Evolutionary conservation across 306 rosid genomes (phyloP).

Genomic region (Medicago arabica): DNA sequence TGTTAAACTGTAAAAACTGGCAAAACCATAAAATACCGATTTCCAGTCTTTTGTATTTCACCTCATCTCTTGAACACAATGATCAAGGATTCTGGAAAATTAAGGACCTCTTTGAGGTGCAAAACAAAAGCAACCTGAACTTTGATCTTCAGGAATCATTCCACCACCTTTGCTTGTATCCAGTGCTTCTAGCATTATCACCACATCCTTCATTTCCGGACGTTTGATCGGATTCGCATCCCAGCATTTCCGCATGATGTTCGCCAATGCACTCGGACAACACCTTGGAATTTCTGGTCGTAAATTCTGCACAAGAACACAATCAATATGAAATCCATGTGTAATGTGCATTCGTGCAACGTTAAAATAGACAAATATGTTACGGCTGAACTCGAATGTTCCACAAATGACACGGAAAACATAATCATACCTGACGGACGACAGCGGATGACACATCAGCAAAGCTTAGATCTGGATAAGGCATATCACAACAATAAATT

Average conservation of each 20-base stretch:
- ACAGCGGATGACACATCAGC: conserved; percentile 78
- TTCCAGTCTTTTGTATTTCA: conserved; percentile 38
- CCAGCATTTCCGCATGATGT: conserved; percentile 81
- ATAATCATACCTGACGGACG: conserved; percentile 64
- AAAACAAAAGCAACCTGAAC: conserved; percentile 70
- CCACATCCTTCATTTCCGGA: conserved; percentile 83
- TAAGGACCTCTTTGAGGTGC: conserved; percentile 67
- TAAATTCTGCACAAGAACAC: conserved; percentile 56
- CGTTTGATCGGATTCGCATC: conserved; percentile 78
- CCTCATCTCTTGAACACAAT: conserved; percentile 36
- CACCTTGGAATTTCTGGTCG: conserved; percentile 87
- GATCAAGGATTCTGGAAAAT: conserved; percentile 4
- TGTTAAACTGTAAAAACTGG: conserved; percentile 33
- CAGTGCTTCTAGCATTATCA: conserved; percentile 71
- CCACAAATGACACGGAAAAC: not conserved
- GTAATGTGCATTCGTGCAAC: not conserved
- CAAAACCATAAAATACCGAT: conserved; percentile 43
- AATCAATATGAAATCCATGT: conserved; percentile 26
- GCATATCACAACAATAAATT: conserved; percentile 90
- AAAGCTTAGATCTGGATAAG: conserved; percentile 80
- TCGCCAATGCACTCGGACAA: conserved; percentile 66
- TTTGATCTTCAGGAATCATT: conserved; percentile 80
- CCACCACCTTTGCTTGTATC: conserved; percentile 95
- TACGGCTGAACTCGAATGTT: not conserved
- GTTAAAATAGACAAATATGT: not conserved